Percentiles rank a stretch among this genome's conserved stretches.
These are phyloP conservation scores for Misopates orontium DNA, from an alignment of 257 asterid species.

Conservation along the genomic window DNA sequence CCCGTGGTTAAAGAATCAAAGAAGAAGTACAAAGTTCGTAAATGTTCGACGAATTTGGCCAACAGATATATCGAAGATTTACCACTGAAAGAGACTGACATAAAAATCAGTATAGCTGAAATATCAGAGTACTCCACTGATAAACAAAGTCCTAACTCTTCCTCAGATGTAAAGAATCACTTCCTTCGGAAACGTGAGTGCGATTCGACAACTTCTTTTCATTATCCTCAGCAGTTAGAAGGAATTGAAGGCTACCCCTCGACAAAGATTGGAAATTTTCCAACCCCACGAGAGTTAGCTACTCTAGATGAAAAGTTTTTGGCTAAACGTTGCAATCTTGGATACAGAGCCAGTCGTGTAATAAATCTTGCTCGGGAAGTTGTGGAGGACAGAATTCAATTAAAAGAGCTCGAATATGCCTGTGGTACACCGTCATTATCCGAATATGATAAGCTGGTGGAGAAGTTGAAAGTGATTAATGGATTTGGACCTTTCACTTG, in stretches of 20 bases:
- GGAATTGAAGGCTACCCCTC: constrained; percentile 17
- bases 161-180: constrained; percentile 23
- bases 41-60: constrained; percentile 30
- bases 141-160: constrained; percentile 8
- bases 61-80: constrained; percentile 24
- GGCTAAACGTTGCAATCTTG: constrained; percentile 67
- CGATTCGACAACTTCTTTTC: constrained; percentile 1
- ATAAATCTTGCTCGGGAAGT: constrained; percentile 65
- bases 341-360: constrained; percentile 79
- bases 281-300: constrained; percentile 68
- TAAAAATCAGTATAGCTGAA: constrained; percentile 16
- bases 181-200: constrained; percentile 14
- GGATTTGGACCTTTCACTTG: constrained; percentile 90
- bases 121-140: constrained; percentile 21
- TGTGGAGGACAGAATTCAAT: constrained; percentile 52
- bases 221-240: constrained; percentile 22
- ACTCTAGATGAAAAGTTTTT: constrained; percentile 52
- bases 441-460: constrained; percentile 48
- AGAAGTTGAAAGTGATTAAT: constrained; percentile 60
- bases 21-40: constrained; percentile 30
- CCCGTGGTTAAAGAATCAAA: constrained; percentile 60
- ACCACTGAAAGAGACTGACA: constrained; percentile 28
- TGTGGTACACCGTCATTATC: constrained; percentile 36
- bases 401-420: constrained; percentile 55
- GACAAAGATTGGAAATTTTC: constrained; percentile 57